Percentiles rank a stretch among this genome's conserved stretches.
These are phyloP conservation scores for Microdochium trichocladiopsis DNA, from an alignment of 2,329 filamentous ascomycete species.

Conservation along the genomic window DNA sequence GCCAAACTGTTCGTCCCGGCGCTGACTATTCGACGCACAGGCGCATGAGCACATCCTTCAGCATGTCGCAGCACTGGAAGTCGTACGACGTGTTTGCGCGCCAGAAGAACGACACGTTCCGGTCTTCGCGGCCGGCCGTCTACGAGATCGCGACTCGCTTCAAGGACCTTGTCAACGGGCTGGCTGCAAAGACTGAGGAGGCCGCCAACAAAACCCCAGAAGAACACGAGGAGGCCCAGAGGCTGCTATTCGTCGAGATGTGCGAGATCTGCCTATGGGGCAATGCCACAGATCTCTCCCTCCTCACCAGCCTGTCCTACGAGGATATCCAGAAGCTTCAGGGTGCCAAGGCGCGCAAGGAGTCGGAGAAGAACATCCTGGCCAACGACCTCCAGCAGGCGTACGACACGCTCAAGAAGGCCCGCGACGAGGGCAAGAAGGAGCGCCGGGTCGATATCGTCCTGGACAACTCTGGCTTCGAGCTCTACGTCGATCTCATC, in stretches of 20 bases:
- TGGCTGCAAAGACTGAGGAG: not conserved
- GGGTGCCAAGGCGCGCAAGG: conserved; percentile 78
- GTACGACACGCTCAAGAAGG: conserved; percentile 61
- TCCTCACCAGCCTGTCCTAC: conserved; percentile 83
- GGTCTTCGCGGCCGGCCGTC: conserved; percentile 81
- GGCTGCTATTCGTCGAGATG: conserved; percentile 82
- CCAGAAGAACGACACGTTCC: conserved; percentile 89
- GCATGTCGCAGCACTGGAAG: conserved; percentile 75
- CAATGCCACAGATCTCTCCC: conserved; percentile 89
- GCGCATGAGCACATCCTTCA: conserved; percentile 75
- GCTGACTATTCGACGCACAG: conserved; percentile 24
- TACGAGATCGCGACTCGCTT: conserved; percentile 77
- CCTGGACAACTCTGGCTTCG: conserved; percentile 94
- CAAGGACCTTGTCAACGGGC: conserved; percentile 54
- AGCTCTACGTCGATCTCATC: conserved; percentile 91
- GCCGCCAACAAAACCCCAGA: conserved; percentile 40
- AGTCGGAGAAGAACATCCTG: conserved; percentile 84
- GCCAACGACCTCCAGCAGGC: conserved; percentile 74
- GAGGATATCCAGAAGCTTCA: conserved; percentile 97
- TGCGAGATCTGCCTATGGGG: conserved; percentile 96
- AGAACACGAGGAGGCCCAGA: conserved; percentile 58
- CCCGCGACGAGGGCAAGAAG: conserved; percentile 53
- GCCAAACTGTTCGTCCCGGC: not conserved
- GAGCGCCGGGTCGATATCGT: conserved; percentile 86
- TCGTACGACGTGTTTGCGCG: conserved; percentile 81